Evolutionary conservation across 2,329 filamentous ascomycete species (phyloP).

Genomic region (Chaetomiaceae sp.): DNA sequence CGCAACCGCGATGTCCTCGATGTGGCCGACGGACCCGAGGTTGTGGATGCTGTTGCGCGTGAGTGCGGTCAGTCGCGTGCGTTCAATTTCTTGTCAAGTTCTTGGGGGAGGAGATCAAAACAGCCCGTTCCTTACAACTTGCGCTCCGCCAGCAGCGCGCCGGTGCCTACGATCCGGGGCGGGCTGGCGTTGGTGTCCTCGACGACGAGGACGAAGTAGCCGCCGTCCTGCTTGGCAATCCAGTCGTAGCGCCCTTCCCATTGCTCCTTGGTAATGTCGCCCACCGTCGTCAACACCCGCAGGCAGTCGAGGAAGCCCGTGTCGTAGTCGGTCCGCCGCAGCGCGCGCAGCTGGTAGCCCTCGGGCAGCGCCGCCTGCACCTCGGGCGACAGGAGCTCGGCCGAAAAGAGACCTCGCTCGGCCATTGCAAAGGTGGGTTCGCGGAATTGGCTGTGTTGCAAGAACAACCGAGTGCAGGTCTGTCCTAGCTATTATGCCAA

Average conservation of each 20-base stretch:
- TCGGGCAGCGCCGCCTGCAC: conserved; percentile 68
- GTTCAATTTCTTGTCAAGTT: conserved; percentile 1
- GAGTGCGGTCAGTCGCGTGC: too few relatives aligned
- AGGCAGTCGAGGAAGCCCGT: conserved; percentile 86
- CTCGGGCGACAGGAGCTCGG: conserved; percentile 68
- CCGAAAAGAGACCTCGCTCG: conserved; percentile 65
- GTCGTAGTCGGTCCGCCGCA: conserved; percentile 71
- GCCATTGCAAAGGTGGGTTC: conserved; percentile 25
- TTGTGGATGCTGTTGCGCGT: conserved; percentile 60
- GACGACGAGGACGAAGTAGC: conserved; percentile 83
- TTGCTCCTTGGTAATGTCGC: conserved; percentile 68
- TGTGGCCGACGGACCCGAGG: conserved; percentile 81
- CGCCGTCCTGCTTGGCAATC: conserved; percentile 65
- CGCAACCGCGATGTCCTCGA: conserved; percentile 94
- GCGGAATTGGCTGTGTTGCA: neutral
- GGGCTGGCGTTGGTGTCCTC: conserved; percentile 58
- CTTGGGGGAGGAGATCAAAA: neutral
- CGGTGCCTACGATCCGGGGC: conserved; percentile 75
- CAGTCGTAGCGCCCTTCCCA: conserved; percentile 79
- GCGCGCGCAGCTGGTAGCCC: conserved; percentile 75
- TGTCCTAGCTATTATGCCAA: too few relatives aligned
- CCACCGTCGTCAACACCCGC: conserved; percentile 85
- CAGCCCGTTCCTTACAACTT: conserved; percentile 63
- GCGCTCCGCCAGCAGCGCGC: conserved; percentile 82
- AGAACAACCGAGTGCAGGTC: neutral